Evolutionary conservation across 257 asterid genomes (phyloP).

Genomic region (Cordia subcordata): DNA sequence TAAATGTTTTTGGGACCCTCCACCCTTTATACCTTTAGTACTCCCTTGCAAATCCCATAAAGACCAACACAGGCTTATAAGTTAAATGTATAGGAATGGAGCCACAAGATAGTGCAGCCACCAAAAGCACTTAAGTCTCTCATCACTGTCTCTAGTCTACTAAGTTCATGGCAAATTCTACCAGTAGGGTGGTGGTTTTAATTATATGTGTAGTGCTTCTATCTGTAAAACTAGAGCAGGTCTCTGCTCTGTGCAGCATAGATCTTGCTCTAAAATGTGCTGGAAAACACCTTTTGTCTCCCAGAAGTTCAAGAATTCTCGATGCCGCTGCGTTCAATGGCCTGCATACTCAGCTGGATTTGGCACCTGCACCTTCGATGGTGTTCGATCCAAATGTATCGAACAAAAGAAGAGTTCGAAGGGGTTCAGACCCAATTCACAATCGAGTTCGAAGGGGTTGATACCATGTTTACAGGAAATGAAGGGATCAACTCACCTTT

Average conservation of each 20-base stretch:
- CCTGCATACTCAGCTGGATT: slow-evolving; percentile 23
- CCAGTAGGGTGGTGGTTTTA: slow-evolving; percentile 30
- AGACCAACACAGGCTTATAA: slow-evolving; percentile 32
- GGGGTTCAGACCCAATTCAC: slow-evolving; percentile 86
- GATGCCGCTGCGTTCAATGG: slow-evolving; percentile 30
- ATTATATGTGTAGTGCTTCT: slow-evolving; percentile 40
- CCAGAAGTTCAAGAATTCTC: slow-evolving; percentile 30
- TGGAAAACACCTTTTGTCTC: slow-evolving; percentile 10
- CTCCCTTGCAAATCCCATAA: no score
- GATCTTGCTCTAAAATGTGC: slow-evolving; percentile 52
- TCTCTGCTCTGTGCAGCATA: slow-evolving; percentile 35
- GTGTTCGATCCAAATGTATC: slow-evolving; percentile 61
- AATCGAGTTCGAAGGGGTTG: slow-evolving; percentile 40
- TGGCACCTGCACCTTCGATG: slow-evolving; percentile 56
- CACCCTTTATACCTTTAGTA: slow-evolving; percentile 56
- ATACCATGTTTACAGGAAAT: neutral
- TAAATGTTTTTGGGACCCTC: slow-evolving; percentile 36
- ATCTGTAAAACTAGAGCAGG: slow-evolving; percentile 34
- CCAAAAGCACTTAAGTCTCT: slow-evolving; percentile 22
- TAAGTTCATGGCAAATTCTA: slow-evolving; percentile 40
- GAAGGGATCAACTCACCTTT: slow-evolving; percentile 3
- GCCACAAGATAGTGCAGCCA: slow-evolving; percentile 18
- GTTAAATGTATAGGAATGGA: no score
- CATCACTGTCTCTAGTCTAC: slow-evolving; percentile 8
- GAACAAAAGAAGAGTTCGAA: slow-evolving; percentile 55